Evolutionary conservation across 225 moss, liverwort and hornwort species (phyloP).

Genomic region (Sphagnum contortum): DNA sequence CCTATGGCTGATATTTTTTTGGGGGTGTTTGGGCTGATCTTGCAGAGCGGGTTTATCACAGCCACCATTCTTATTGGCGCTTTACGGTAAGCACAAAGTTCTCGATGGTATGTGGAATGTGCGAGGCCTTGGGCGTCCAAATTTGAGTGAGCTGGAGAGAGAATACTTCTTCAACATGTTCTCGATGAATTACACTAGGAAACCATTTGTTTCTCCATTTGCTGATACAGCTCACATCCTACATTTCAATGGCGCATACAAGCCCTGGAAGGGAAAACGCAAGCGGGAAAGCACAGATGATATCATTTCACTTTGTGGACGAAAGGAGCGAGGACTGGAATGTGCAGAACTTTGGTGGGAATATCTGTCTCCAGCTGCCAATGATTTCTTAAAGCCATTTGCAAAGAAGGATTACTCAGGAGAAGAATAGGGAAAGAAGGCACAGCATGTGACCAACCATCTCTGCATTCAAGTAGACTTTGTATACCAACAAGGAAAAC

Average conservation of each 20-base stretch:
- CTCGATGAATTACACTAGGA: constrained; percentile 29
- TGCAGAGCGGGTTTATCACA: constrained; percentile 85
- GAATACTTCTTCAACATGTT: constrained; percentile 33
- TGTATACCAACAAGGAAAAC: too few species aligned
- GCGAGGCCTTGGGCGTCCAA: constrained; percentile 66
- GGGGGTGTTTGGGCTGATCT: not conserved
- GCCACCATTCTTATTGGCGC: constrained; percentile 76
- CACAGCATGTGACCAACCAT: too few species aligned
- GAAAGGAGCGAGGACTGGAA: constrained; percentile 27
- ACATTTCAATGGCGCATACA: constrained; percentile 77
- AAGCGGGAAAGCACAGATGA: constrained; percentile 20
- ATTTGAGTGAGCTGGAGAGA: constrained; percentile 60
- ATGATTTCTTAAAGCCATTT: constrained; percentile 44
- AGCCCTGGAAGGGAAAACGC: constrained; percentile 83
- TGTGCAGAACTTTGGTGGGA: constrained; percentile 89
- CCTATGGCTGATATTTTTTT: too few species aligned
- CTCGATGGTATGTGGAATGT: constrained; percentile 74
- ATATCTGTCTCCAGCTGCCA: constrained; percentile 52
- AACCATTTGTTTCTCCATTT: constrained; percentile 61
- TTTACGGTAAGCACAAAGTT: constrained; percentile 67
- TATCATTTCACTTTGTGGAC: constrained; percentile 68
- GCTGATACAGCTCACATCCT: constrained; percentile 68
- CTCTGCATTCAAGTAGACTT: too few species aligned
- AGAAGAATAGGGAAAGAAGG: too few species aligned
- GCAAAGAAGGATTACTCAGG: constrained; percentile 11